A percentile compares a stretch with the other conserved stretches of the same genome.
These are phyloP conservation scores for Chlorella sp. DNA, from an alignment of 139 green algal genomes.

Conservation along the genomic window DNA sequence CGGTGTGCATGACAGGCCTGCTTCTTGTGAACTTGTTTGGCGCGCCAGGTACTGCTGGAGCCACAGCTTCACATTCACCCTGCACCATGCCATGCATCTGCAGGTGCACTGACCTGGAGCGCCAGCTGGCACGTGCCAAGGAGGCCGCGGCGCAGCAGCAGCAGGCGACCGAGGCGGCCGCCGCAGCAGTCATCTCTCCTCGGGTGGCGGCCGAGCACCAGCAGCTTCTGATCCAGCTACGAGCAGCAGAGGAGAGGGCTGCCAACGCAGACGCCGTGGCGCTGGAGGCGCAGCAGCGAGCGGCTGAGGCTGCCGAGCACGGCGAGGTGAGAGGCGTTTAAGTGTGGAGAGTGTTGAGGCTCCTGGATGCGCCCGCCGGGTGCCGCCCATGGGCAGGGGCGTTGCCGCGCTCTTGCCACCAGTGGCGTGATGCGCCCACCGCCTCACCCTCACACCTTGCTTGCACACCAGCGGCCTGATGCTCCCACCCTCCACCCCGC, in stretches of 20 bases:
- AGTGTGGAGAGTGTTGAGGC: too few species aligned
- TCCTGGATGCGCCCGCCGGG: too few species aligned
- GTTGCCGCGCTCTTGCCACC: too few species aligned
- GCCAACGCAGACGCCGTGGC: constrained; percentile 17
- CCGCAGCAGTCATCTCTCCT: background rate
- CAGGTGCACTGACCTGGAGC: constrained; percentile 35
- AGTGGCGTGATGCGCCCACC: too few species aligned
- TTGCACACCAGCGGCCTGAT: too few species aligned
- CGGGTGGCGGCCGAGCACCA: constrained; percentile 3
- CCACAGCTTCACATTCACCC: too few species aligned
- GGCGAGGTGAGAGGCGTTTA: too few species aligned
- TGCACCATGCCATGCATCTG: background rate
- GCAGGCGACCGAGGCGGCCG: background rate
- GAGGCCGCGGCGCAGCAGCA: constrained; percentile 1
- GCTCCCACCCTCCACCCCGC: too few species aligned
- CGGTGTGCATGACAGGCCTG: too few species aligned
- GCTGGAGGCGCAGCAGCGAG: background rate
- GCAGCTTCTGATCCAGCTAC: background rate
- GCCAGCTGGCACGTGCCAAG: constrained; percentile 11
- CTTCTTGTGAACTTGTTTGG: background rate
- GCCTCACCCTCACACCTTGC: background rate
- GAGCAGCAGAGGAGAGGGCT: constrained; percentile 29
- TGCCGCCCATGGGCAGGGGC: too few species aligned
- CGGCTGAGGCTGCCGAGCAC: too few species aligned
- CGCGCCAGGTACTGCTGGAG: too few species aligned